Evolutionary conservation across 306 rosid species (phyloP).

Genomic region (Sphenostylis stenocarpa): DNA sequence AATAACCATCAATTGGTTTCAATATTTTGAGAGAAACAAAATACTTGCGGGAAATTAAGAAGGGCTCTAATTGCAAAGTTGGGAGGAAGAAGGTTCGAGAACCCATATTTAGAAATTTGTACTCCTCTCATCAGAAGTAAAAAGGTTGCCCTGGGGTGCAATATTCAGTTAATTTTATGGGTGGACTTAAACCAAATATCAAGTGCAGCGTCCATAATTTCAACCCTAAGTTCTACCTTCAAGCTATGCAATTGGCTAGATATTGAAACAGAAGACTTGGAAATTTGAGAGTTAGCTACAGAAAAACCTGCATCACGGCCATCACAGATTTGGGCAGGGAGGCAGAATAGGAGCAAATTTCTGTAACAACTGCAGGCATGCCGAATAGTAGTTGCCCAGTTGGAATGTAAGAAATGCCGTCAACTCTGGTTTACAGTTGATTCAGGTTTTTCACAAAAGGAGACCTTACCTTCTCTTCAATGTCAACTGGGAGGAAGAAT

Average conservation of each 20-base stretch:
- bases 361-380: not conserved
- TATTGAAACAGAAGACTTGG: not conserved
- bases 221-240: not conserved
- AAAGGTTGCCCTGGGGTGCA: not conserved
- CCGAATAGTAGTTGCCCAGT: not conserved
- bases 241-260: not conserved
- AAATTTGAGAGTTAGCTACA: not conserved
- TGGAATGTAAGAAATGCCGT: not conserved
- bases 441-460: not conserved
- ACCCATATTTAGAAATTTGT: not conserved
- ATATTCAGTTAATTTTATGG: not conserved
- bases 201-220: not conserved
- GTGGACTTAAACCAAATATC: not conserved
- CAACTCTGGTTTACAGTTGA: not conserved
- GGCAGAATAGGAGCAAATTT: not conserved
- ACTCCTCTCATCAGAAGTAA: not conserved
- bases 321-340: not conserved
- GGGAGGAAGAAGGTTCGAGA: not conserved
- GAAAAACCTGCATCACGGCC: not conserved
- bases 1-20: not conserved
- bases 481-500: not conserved
- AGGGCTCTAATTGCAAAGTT: not conserved
- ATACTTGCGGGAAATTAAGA: not conserved
- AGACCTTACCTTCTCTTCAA: not conserved
- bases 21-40: not conserved